Base-by-base conservation (phyloP, 257 asterid genomes). In the Rehmannia glutinosa region DNA sequence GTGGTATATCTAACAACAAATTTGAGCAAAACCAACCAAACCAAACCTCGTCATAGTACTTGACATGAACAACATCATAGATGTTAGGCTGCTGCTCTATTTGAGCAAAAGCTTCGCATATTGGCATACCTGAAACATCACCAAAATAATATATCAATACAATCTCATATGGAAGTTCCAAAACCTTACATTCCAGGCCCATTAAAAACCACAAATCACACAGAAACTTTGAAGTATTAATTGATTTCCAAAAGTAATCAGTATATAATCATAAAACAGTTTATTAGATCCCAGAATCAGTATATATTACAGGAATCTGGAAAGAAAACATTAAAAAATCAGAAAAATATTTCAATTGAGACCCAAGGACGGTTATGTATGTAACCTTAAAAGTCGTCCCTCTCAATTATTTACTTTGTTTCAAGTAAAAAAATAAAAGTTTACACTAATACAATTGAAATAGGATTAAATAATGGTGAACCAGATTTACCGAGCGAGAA, bases 91-190 rank as follows among this genome's bases (percentile, higher is more conserved):
- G 91, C 74, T 86, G 94, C 69, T 90, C 97, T 64, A 90, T 84
- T 50, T 87, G 94, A 32, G 92, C 89, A 77, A 90, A 87, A n/a
- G 97, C 96, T 28, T 90, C 97, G 50, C 86, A 87, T 5, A 90
- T 84, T 4, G 97, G 92, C 90, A 87, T 90, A 75, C 97, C 97
- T 90, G 78, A 69, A 75, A 57, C 49, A 55, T 10, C 56, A 71
- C 2, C 36, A 9, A 8, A 41, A 2, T 46, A 23, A 68, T n/a
- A 41, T 39, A 49, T 72, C 56, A 57, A 57, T 11, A 39, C 59
- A 73, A 65, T 53, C 20, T 17, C 57, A 21, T 10, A 41, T 6
- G 2, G 7, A 52, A n/a, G 5, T 36, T 12, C 20, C 16, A 8
- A n/a, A n/a, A n/a, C n/a, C n/a, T n/a, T n/a, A n/a, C n/a, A n/a